phyloP scores from a whole-genome alignment of 768 basidiomycete species.

The Candolleomyces eurysporus region DNA sequence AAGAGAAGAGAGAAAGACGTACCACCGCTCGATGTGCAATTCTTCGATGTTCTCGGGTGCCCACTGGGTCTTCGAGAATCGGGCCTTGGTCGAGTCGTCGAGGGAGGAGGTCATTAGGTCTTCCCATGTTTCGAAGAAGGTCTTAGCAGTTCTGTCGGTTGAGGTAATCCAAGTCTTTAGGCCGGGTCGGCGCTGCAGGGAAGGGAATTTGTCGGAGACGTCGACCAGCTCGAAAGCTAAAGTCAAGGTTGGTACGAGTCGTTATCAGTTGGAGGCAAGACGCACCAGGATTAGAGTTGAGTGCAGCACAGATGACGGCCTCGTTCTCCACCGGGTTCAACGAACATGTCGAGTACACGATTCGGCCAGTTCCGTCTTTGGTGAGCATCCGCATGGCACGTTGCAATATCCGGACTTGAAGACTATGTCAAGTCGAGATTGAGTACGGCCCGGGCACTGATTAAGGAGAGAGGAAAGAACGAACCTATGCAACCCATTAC shows the following conservation, averaged over 20 bases:
- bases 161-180: constrained; percentile 77
- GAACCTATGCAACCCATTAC: constrained; percentile 86
- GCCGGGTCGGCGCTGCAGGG: constrained; percentile 74
- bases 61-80: constrained; percentile 76
- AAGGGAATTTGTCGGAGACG: constrained; percentile 66
- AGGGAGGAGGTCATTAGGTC: constrained; percentile 50
- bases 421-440: constrained; percentile 37
- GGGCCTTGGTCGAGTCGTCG: constrained; percentile 51
- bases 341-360: constrained; percentile 98
- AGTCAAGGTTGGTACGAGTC: neutral
- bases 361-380: constrained; percentile 47
- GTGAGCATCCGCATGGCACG: constrained; percentile 91
- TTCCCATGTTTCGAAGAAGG: constrained; percentile 57
- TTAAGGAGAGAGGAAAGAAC: neutral
- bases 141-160: constrained; percentile 49
- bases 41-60: constrained; percentile 64
- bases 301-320: constrained; percentile 85
- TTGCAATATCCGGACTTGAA: constrained; percentile 89
- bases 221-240: constrained; percentile 79
- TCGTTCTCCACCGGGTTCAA: constrained; percentile 98
- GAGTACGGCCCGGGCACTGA: constrained; percentile 8
- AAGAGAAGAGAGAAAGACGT: constrained; percentile 14
- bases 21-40: constrained; percentile 76
- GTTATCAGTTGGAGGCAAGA: neutral
- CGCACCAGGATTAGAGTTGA: constrained; percentile 68